Evolutionary conservation across 2,329 filamentous ascomycete genomes (phyloP), one percentile per base, ranked within the genome.

Genomic region (Massarina eburnea): DNA sequence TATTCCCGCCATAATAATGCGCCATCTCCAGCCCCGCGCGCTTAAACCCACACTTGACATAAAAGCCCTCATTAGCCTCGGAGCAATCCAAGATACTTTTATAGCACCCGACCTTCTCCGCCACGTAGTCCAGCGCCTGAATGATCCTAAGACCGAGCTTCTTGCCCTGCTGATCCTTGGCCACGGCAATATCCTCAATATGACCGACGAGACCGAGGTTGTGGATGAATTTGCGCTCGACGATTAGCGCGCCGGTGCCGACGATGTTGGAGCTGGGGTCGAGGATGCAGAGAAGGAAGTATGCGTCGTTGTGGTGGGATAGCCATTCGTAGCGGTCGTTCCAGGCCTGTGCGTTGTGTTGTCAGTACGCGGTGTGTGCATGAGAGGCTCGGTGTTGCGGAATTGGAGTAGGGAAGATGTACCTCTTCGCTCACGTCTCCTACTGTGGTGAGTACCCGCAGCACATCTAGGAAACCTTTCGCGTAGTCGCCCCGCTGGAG

Each of bases 41-140:
- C 73, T 90, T 87, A 73, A 95, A 97, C 47, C 92, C 92, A 73
- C 94, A 97, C 80, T 97, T 97, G 71, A 96, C 80, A 71, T 99
- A 99, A 77, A 99, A 97, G 18, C 91, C 92, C 72, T 96, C 91
- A 70, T 97, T 99, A 60, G 87, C 83, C 73, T 96, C 92, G 57
- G 88, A 95, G 77, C 94, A 99, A 73, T 97, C 92, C 55, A 97
- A 81, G 59, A 99, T 97, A 55, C 85, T 91, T 86, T 90, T 97
- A 75, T 97, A 97, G 74, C 92, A 97, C 44, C 92, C 94, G 46
- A 94, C 85, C 68, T 90, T 82, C 68, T 89, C 84, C 44, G 91
- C 91, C 49, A 97, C 85, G 67, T 80, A 87, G 73, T 97, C 91
- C 66, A 99, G 80, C 7, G 92, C 91, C 75, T 97, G 89, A 62